Evolutionary conservation across 805 yeast genomes (phyloP), one percentile per base, ranked within the genome.

Genomic region (Myxozyma vanderwaltii): DNA sequence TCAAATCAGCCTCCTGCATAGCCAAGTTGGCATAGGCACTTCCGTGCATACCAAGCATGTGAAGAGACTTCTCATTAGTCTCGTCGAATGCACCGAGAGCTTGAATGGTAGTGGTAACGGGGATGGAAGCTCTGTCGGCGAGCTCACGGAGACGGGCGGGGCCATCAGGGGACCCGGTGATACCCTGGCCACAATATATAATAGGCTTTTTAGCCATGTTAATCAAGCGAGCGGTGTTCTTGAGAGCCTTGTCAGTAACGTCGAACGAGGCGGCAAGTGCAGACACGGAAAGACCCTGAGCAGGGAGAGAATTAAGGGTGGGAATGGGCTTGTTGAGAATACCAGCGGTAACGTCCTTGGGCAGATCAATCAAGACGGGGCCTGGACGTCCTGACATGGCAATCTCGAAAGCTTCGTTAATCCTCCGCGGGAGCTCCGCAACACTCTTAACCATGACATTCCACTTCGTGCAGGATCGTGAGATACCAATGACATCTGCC

Each of bases 1-100:
- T 89, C 69, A 91, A 78, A 76, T 94, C 99, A 41, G 98, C 96
- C 60, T 84, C 80, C 79, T 94, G 99, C 68, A 94, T 86, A 54
- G 98, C 95, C 70, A 88, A 74, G 80, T 94, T 94, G 68, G 99
- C 99, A 69, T 91, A 90, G 51, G 91, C 97, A 62, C 86, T 82
- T 66, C 99, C 99, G 76, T 94, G 99, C 99, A 94, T 94, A 69
- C 99, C 99, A 67, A 94, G 82, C 95, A 94, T 90, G 75, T 92
- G 97, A 67, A 94, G 77, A 26, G 97, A 86, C 75, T 91, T 90
- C 65, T 85, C 86, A 76, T 91, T 96, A 63, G 80, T 82, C 78
- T 94, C 98, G 76, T 94, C 97, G 70, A 86, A 94, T 7, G 95
- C 88, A 68, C 99, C 99, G 65, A 94, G 81, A 58, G 88, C 97